phyloP scores from a whole-genome alignment of 139 green algal species.

The Chlamydomonas applanata region DNA sequence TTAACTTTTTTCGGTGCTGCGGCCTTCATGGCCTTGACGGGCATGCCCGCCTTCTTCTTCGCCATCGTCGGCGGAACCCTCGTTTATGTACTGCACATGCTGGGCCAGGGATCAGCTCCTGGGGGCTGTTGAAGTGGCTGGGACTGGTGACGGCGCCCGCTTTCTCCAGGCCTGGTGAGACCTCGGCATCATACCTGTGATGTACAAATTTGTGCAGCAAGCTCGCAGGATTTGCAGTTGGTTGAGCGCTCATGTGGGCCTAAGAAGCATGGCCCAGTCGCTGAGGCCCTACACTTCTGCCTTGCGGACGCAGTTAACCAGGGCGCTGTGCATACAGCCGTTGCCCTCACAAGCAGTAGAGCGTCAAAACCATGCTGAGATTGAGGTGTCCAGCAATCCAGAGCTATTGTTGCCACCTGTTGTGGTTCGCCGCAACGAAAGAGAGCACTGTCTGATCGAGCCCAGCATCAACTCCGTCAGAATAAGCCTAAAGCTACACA shows the following conservation, averaged over 20 bases:
- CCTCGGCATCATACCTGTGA: no score
- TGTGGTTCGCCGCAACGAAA: slow-evolving; percentile 26
- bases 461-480: slow-evolving; percentile 59
- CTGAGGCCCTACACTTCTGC: slow-evolving; percentile 14
- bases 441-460: slow-evolving; percentile 62
- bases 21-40: neutral
- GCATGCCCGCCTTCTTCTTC: neutral
- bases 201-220: no score
- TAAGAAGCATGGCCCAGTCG: slow-evolving; percentile 11
- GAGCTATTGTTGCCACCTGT: slow-evolving; percentile 50
- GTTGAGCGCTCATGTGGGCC: no score
- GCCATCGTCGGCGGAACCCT: neutral
- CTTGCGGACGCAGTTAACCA: slow-evolving; percentile 22
- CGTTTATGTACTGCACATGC: no score
- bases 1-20: slow-evolving; percentile 33
- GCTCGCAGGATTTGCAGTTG: no score
- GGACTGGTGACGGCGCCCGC: no score
- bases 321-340: slow-evolving; percentile 39
- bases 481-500: slow-evolving; percentile 47
- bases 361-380: slow-evolving; percentile 63
- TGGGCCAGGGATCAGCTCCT: no score
- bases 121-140: no score
- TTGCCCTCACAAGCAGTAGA: slow-evolving; percentile 48
- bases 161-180: no score
- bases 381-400: slow-evolving; percentile 41